Conservation (phyloP, 2,329 filamentous ascomycete genomes). For the Passalora sequoiae region DNA sequence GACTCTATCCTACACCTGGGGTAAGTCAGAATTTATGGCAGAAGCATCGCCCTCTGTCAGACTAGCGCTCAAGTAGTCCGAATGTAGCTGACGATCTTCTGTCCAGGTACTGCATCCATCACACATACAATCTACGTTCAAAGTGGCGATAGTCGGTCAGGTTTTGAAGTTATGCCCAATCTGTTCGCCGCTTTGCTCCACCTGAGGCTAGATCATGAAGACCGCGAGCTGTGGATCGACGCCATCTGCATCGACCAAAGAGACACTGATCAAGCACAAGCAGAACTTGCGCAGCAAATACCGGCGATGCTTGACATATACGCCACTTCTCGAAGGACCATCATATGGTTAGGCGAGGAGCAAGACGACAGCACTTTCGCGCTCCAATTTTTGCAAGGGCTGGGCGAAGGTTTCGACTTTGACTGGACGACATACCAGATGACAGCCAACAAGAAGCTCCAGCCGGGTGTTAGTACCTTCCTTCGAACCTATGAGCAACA, state of each 20-base stretch:
- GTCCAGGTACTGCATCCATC: no score
- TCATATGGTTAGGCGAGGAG: conserved; percentile 1
- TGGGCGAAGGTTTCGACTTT: not conserved
- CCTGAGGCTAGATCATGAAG: not conserved
- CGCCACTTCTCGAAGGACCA: not conserved
- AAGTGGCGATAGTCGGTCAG: not conserved
- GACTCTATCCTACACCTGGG: conserved; percentile 1
- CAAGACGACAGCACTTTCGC: not conserved
- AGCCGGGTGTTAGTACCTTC: not conserved
- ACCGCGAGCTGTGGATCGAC: conserved; percentile 3
- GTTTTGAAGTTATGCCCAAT: not conserved
- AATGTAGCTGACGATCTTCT: no score
- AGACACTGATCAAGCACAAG: not conserved
- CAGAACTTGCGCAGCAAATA: not conserved
- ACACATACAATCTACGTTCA: not conserved
- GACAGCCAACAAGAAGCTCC: not conserved
- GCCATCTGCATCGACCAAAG: conserved; percentile 1
- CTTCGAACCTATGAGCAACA: not conserved
- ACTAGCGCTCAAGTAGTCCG: no score
- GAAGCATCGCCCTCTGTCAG: no score
- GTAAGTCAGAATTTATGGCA: not conserved
- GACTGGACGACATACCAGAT: conserved; percentile 1
- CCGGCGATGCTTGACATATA: conserved; percentile 3
- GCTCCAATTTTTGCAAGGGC: not conserved
- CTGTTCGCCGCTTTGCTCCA: conserved; percentile 5